Evolutionary conservation across 371 early-diverging fungal genomes (phyloP).

Genomic region (Entomophthora muscae): DNA sequence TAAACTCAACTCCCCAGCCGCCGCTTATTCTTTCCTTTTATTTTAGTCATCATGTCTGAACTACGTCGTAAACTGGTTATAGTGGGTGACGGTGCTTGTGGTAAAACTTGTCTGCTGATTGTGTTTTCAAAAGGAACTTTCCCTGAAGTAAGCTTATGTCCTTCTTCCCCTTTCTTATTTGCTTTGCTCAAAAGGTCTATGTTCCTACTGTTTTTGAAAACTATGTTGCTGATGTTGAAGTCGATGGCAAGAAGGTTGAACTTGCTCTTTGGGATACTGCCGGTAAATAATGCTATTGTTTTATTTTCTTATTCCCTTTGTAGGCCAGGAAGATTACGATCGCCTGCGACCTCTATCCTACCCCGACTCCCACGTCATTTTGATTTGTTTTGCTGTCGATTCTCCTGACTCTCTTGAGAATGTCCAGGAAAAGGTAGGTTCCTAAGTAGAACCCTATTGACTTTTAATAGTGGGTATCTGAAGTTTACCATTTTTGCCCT

Average conservation of each 20-base stretch:
- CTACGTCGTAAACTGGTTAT: slow-evolving; percentile 90
- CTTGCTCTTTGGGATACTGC: slow-evolving; percentile 98
- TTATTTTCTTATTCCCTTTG: slow-evolving; percentile 6
- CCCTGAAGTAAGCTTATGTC: slow-evolving; percentile 49
- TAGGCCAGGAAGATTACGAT: slow-evolving; percentile 86
- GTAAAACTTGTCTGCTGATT: slow-evolving; percentile 93
- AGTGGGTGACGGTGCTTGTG: slow-evolving; percentile 96
- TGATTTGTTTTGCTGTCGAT: slow-evolving; percentile 88
- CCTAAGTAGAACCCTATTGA: not conserved
- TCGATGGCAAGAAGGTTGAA: slow-evolving; percentile 84
- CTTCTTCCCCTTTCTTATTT: slow-evolving; percentile 12
- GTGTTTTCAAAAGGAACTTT: slow-evolving; percentile 85
- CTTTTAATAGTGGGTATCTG: slow-evolving; percentile 67
- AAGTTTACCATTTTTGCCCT: slow-evolving; percentile 76
- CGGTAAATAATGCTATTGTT: not conserved
- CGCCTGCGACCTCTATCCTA: slow-evolving; percentile 94
- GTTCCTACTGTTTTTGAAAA: slow-evolving; percentile 96
- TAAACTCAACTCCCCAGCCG: not conserved
- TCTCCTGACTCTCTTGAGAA: slow-evolving; percentile 90
- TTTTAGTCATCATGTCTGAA: slow-evolving; percentile 41
- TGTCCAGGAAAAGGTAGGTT: slow-evolving; percentile 63
- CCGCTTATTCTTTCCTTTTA: not conserved
- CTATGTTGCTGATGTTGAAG: slow-evolving; percentile 81
- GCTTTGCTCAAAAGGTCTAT: slow-evolving; percentile 29
- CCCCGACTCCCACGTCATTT: slow-evolving; percentile 90